Conservation (phyloP, 768 basidiomycete genomes). For the Candolleomyces eurysporus region DNA sequence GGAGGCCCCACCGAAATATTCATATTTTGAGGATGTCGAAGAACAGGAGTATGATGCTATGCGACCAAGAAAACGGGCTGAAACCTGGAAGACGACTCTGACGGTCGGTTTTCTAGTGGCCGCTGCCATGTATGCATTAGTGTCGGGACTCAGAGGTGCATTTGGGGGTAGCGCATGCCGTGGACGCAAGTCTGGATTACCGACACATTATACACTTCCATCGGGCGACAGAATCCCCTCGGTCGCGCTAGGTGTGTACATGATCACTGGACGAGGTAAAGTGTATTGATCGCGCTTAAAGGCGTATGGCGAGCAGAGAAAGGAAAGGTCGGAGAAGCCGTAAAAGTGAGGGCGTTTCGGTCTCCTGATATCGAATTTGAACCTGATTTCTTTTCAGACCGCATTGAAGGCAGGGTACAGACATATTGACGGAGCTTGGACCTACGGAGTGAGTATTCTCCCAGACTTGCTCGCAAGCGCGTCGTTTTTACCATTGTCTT, state of each 20-base stretch:
- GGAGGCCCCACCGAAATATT: conserved; percentile 1
- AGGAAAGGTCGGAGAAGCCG: conserved; percentile 65
- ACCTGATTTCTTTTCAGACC: conserved; percentile 28
- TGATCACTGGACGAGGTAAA: not conserved
- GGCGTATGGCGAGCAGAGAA: conserved; percentile 61
- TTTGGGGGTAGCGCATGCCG: not conserved
- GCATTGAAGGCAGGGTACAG: conserved; percentile 64
- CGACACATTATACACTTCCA: conserved; percentile 55
- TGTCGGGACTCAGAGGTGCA: conserved; percentile 7
- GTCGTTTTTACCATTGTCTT: not conserved
- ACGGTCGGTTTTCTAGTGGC: conserved; percentile 9
- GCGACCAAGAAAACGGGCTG: not conserved
- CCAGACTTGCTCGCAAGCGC: not conserved
- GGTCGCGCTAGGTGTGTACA: conserved; percentile 46
- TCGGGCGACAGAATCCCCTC: conserved; percentile 69
- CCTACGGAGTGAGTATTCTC: conserved; percentile 47
- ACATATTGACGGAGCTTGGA: conserved; percentile 76
- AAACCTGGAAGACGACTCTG: conserved; percentile 7
- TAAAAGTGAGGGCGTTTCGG: conserved; percentile 41
- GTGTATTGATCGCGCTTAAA: conserved; percentile 17
- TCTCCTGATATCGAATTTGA: not conserved
- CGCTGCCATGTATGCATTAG: conserved; percentile 13
- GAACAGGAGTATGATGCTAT: not conserved
- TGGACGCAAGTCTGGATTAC: conserved; percentile 19
- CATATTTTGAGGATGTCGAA: not conserved